These are phyloP conservation scores for Dichotomocladium elegans DNA, from an alignment of 371 early-diverging fungal genomes.

Conservation along the genomic window DNA sequence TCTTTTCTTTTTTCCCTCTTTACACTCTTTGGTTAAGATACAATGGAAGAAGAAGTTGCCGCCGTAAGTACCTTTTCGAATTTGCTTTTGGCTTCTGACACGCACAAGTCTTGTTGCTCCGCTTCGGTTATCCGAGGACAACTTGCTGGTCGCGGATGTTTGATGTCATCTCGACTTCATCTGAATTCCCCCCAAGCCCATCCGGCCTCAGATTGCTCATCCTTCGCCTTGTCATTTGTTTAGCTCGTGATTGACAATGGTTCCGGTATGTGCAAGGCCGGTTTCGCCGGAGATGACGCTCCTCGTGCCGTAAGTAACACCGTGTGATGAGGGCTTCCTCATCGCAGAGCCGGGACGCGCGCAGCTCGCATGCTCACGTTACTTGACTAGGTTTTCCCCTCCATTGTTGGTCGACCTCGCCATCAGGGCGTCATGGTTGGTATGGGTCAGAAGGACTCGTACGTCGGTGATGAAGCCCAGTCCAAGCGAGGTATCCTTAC, in stretches of 20 bases:
- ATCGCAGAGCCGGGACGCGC: no score
- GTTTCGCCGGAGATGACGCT: slow-evolving; percentile 99
- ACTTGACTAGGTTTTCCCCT: slow-evolving; percentile 93
- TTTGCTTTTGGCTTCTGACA: not conserved
- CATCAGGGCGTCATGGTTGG: slow-evolving; percentile 99
- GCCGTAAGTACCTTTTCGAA: slow-evolving; percentile 61
- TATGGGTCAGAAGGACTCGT: slow-evolving; percentile 99
- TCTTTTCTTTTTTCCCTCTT: slow-evolving; percentile 15
- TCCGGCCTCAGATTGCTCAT: not conserved
- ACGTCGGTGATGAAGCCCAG: slow-evolving; percentile 99
- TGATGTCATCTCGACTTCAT: slow-evolving; percentile 11
- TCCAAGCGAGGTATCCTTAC: slow-evolving; percentile 99
- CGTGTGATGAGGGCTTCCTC: no score
- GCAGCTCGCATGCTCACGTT: no score
- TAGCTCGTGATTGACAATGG: slow-evolving; percentile 96
- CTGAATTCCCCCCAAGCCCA: no score
- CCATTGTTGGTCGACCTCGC: slow-evolving; percentile 99
- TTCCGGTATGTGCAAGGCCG: slow-evolving; percentile 99
- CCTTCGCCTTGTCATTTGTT: not conserved
- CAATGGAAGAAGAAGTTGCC: slow-evolving; percentile 83
- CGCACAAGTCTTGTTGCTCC: not conserved
- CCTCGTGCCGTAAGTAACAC: slow-evolving; percentile 92
- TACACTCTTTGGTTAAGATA: slow-evolving; percentile 18
- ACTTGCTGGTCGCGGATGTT: no score
- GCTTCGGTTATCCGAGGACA: not conserved